These are phyloP conservation scores for Suillus brevipes DNA, from an alignment of 768 basidiomycete species.

Conservation along the genomic window DNA sequence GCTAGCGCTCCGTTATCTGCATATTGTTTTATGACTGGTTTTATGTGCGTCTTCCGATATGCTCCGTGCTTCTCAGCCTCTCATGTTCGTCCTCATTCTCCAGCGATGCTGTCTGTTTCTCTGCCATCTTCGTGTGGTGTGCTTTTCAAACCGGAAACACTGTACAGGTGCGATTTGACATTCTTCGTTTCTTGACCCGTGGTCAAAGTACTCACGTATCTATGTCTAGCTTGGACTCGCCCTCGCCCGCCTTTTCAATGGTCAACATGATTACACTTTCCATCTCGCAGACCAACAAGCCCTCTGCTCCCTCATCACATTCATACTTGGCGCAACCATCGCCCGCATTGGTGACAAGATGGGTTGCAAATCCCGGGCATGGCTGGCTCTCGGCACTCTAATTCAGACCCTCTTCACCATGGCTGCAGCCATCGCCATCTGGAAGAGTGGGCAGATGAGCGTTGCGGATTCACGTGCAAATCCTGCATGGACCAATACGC, in stretches of 20 bases:
- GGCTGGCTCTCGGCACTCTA: conserved; percentile 69
- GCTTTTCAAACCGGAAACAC: conserved; percentile 80
- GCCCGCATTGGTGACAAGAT: conserved; percentile 75
- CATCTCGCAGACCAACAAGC: conserved; percentile 80
- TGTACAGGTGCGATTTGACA: conserved; percentile 47
- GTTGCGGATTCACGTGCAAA: conserved; percentile 52
- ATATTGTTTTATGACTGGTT: conserved; percentile 76
- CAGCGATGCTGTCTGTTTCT: conserved; percentile 69
- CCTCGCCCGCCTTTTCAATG: conserved; percentile 70
- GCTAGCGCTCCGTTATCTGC: conserved; percentile 54
- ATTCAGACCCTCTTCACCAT: conserved; percentile 73
- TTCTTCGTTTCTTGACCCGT: background rate
- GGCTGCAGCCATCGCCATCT: conserved; percentile 66
- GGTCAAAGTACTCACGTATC: conserved; percentile 2
- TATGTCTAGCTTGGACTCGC: conserved; percentile 66
- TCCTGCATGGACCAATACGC: conserved; percentile 65
- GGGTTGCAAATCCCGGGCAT: conserved; percentile 64
- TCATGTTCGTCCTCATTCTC: background rate
- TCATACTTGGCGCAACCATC: conserved; percentile 67
- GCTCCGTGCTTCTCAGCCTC: background rate
- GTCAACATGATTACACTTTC: conserved; percentile 52
- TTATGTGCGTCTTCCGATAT: conserved; percentile 48
- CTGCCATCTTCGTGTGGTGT: conserved; percentile 78
- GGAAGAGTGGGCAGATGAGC: conserved; percentile 61
- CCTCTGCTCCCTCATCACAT: conserved; percentile 66